Percentiles rank a stretch among this genome's conserved stretches.
phyloP scores from a whole-genome alignment of 768 basidiomycete genomes.

The Kwoniella dejecticola region DNA sequence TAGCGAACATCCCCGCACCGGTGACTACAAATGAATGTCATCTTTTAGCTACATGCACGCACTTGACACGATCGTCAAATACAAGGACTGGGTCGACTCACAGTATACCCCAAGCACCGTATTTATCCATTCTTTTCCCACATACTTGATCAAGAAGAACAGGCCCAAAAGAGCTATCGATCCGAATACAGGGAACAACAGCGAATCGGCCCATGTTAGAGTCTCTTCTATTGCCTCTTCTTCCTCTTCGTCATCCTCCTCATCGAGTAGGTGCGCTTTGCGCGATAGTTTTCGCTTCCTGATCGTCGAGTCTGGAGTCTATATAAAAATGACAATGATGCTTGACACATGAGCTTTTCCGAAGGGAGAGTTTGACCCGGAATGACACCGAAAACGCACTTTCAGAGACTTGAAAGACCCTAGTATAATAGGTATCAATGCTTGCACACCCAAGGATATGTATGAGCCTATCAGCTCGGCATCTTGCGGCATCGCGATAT shows the following conservation, averaged over 20 bases:
- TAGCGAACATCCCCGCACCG: constrained; percentile 43
- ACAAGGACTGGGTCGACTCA: constrained; percentile 24
- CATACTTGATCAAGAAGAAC: constrained; percentile 71
- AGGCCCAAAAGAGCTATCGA: constrained; percentile 70
- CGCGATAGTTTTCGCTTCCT: constrained; percentile 4
- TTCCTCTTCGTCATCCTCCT: constrained; percentile 58
- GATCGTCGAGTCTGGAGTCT: constrained; percentile 22
- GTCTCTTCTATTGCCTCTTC: constrained; percentile 65
- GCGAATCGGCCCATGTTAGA: constrained; percentile 53
- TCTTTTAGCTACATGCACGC: neutral
- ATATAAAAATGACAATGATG: neutral
- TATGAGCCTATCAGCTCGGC: constrained; percentile 16
- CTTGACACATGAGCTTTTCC: neutral
- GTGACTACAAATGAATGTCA: constrained; percentile 15
- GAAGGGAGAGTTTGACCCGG: neutral
- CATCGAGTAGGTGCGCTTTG: constrained; percentile 23
- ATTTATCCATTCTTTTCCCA: constrained; percentile 80
- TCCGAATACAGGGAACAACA: constrained; percentile 59
- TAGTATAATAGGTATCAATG: constrained; percentile 46
- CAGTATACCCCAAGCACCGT: constrained; percentile 63
- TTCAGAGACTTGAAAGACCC: constrained; percentile 54
- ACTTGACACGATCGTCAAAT: too few species aligned
- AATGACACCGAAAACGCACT: constrained; percentile 28
- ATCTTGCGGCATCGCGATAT: constrained; percentile 12
- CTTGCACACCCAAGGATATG: constrained; percentile 35